Evolutionary conservation across 306 rosid species (phyloP).

Genomic region (Canavalia ensiformis): DNA sequence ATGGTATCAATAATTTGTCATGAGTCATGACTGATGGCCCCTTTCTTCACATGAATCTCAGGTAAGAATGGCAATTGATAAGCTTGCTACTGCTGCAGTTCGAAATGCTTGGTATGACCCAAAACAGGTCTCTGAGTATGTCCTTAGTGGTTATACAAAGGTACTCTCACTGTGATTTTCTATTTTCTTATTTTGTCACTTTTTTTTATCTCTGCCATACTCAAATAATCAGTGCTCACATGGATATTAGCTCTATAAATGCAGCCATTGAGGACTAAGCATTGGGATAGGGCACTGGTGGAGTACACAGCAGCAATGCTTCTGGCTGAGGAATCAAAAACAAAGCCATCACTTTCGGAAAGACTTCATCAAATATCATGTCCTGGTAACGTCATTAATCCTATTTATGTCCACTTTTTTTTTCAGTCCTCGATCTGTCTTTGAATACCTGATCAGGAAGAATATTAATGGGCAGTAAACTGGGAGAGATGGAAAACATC

Average conservation of each 20-base stretch:
- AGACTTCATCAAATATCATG: constrained; percentile 85
- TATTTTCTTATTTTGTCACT: background rate
- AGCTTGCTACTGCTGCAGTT: constrained; percentile 76
- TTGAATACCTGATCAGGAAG: constrained; percentile 5
- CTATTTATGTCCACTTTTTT: constrained; percentile 32
- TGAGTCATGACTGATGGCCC: constrained; percentile 41
- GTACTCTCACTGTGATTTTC: constrained; percentile 51
- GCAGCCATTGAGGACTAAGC: constrained; percentile 91
- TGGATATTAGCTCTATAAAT: constrained; percentile 45
- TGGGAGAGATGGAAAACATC: constrained; percentile 20
- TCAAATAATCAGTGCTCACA: constrained; percentile 49
- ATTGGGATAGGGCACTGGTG: constrained; percentile 91
- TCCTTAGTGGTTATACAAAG: constrained; percentile 84
- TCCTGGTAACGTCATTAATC: constrained; percentile 69
- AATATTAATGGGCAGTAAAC: constrained; percentile 7
- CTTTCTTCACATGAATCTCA: constrained; percentile 47
- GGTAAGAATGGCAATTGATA: constrained; percentile 82
- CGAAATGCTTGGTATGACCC: constrained; percentile 88
- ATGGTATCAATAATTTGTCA: constrained; percentile 5
- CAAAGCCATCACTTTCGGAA: constrained; percentile 69
- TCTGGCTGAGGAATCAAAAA: constrained; percentile 68
- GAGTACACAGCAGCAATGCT: constrained; percentile 89
- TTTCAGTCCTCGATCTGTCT: constrained; percentile 27
- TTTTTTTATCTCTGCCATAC: constrained; percentile 11
- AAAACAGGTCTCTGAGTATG: constrained; percentile 65